Evolutionary conservation across 164 flowering plant genomes (phyloP).

Genomic region (Nymphaea thermarum): DNA sequence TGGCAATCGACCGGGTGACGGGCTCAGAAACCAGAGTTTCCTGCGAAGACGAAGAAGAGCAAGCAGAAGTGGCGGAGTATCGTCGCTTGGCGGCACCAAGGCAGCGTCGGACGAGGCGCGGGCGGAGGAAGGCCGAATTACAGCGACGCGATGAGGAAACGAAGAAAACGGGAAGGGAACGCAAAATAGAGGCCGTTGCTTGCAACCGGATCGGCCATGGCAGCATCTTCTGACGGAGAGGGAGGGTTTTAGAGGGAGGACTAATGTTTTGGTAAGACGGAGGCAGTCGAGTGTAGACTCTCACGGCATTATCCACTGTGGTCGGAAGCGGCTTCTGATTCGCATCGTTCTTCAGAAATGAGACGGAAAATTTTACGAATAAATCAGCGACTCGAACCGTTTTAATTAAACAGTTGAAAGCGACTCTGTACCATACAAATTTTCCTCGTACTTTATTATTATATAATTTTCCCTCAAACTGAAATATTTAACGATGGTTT

Average conservation of each 20-base stretch:
- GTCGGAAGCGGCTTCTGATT: no score
- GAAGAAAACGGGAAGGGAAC: slow-evolving; percentile 17
- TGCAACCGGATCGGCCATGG: neutral
- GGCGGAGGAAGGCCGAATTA: slow-evolving; percentile 8
- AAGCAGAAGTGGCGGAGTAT: slow-evolving; percentile 8
- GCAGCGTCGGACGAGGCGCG: slow-evolving; percentile 7
- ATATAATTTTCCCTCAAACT: no score
- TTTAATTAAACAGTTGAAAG: no score
- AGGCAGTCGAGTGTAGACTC: no score
- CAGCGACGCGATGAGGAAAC: slow-evolving; percentile 7
- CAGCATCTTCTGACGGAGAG: neutral
- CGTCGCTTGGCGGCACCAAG: slow-evolving; percentile 4
- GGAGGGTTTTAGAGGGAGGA: neutral
- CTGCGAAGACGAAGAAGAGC: slow-evolving; percentile 15
- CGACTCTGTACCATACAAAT: no score
- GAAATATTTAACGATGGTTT: no score
- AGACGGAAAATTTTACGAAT: no score
- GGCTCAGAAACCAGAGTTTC: slow-evolving; percentile 17
- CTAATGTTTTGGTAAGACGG: no score
- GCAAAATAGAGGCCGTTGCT: slow-evolving; percentile 12
- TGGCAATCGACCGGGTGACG: slow-evolving; percentile 3
- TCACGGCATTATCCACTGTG: no score
- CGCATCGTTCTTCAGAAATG: no score
- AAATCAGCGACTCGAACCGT: no score
- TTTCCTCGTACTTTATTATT: no score